Evolutionary conservation across 179 eudicot species (phyloP), one percentile per base, ranked within the genome.

Genomic region (Silene vulgaris): DNA sequence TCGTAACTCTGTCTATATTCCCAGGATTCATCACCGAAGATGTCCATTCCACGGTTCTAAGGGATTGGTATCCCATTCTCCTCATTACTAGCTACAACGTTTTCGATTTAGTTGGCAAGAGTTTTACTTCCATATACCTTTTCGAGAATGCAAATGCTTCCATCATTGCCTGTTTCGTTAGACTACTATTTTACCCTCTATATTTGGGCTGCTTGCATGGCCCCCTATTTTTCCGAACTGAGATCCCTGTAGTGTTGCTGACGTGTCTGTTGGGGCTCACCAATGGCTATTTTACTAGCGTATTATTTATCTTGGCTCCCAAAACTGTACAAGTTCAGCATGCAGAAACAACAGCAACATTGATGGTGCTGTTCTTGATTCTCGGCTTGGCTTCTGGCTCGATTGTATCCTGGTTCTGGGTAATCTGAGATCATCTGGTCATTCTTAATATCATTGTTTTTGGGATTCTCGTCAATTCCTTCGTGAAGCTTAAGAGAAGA

Each of bases 11-110:
- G 72, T 77, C 89, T 7, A 90, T 92, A 57, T 92, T 90, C 57
- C 97, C 97, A 0, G 97, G 97, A 9, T 90, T 81, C 74, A 81
- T 92, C 14, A 90, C 97, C 1, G 97, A 92, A 77, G 97, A 92
- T 54, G 96, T 92, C 40, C 90, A 84, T 82, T 90, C 97, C 23
- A 69, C 64, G 8, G 45, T 81, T 57, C 86, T 92, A 9, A 83
- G 81, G 65, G 96, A 92, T 79, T 92, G 97, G 97, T 92, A 90
- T 19, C 82, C 90, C 0, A 80, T 92, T 67, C 73, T 90, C 64
- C 83, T 92, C 26, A 87, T 92, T 21, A 80, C 96, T 3, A 66
- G 85, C 74, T 92, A 78, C 81, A 90, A 90, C 50, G 86, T 92
- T 62, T 92, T 90, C 74, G 97, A 92, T 78, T 83, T 92, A 48